Evolutionary conservation across 306 rosid species (phyloP).

Genomic region (Echinosophora koreensis): DNA sequence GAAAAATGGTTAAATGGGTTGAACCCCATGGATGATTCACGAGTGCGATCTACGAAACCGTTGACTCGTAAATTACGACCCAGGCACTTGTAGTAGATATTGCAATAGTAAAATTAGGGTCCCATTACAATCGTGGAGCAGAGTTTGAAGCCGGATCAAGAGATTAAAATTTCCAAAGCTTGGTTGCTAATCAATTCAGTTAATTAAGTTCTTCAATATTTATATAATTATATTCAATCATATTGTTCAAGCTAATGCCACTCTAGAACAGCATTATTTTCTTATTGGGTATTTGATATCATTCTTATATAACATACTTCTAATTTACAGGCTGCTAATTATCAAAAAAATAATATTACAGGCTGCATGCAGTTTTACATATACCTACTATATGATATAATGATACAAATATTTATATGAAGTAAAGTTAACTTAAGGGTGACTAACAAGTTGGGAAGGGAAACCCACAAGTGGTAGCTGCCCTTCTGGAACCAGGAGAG

Average conservation of each 20-base stretch:
- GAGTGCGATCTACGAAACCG: too few relatives aligned
- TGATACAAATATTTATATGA: too few relatives aligned
- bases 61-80: too few relatives aligned
- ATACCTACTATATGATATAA: neutral
- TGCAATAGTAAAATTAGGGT: neutral
- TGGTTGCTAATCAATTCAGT: neutral
- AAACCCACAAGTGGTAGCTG: conserved; percentile 56
- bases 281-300: neutral
- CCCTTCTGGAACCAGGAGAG: conserved; percentile 60
- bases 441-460: conserved; percentile 53
- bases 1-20: too few relatives aligned
- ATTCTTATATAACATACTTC: neutral
- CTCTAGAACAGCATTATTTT: neutral
- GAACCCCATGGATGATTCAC: too few relatives aligned
- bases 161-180: neutral
- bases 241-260: neutral
- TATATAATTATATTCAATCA: neutral
- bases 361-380: too few relatives aligned
- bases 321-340: neutral
- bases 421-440: neutral
- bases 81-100: too few relatives aligned
- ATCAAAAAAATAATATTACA: neutral
- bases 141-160: neutral
- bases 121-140: neutral
- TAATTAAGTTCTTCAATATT: neutral